These are phyloP conservation scores for Cercophora newfieldiana DNA, from an alignment of 495 filamentous ascomycete species.

Conservation along the genomic window DNA sequence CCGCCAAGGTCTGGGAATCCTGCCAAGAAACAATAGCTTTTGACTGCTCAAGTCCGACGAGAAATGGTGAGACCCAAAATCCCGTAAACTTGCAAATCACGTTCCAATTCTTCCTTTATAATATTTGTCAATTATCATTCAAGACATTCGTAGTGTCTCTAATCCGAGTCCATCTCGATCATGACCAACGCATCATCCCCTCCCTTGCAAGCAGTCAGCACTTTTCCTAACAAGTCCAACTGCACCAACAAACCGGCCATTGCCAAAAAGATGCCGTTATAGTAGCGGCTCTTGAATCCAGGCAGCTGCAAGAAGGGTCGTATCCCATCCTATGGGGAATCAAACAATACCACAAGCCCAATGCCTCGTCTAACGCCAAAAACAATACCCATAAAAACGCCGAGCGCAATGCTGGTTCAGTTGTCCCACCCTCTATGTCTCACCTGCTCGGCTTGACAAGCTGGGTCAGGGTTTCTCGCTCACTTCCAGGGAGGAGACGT, in stretches of 20 bases:
- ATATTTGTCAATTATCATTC: not conserved
- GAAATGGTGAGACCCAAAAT: not conserved
- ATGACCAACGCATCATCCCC: not conserved
- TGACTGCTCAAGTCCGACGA: not conserved
- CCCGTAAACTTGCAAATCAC: not conserved
- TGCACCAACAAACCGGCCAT: not conserved
- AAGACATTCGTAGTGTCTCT: not conserved
- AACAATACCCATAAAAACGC: not conserved
- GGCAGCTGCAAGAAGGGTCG: not conserved
- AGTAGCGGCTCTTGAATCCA: not conserved
- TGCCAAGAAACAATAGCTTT: not conserved
- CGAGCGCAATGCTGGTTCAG: not conserved
- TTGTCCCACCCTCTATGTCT: not conserved
- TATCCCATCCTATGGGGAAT: not conserved
- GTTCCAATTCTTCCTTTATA: not conserved
- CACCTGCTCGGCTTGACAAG: not conserved
- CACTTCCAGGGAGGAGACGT: not conserved
- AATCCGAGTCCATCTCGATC: not conserved
- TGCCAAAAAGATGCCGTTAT: not conserved
- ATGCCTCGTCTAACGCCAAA: not conserved
- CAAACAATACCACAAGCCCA: not conserved
- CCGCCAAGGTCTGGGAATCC: not conserved
- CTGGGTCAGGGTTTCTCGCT: not conserved
- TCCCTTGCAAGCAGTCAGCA: not conserved
- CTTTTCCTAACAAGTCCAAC: not conserved